Percentiles rank a stretch among this genome's conserved stretches.
These are phyloP conservation scores for Scheffersomyces amazonensis DNA, from an alignment of 805 yeast species.

Conservation along the genomic window DNA sequence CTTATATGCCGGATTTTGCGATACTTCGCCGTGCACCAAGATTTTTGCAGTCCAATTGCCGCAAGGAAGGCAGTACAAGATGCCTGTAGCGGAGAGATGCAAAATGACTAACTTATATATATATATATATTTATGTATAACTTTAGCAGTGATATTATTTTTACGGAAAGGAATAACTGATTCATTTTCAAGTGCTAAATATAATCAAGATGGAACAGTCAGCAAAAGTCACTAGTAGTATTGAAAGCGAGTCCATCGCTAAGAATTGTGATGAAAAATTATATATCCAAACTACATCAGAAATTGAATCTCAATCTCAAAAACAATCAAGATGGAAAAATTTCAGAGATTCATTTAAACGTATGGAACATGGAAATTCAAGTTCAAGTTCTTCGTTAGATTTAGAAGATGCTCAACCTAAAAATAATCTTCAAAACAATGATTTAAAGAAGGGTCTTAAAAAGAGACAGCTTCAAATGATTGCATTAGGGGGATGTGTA, in stretches of 20 bases:
- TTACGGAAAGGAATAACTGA: too few species aligned
- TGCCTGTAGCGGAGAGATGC: background rate
- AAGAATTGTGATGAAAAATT: background rate
- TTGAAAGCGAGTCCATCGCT: background rate
- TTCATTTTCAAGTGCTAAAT: too few species aligned
- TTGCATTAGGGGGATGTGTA: slow-evolving; percentile 41
- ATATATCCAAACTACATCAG: background rate
- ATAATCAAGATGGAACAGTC: too few species aligned
- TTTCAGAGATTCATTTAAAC: slow-evolving; percentile 27
- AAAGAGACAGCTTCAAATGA: slow-evolving; percentile 34
- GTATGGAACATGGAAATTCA: slow-evolving; percentile 16
- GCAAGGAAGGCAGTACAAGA: background rate
- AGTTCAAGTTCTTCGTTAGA: slow-evolving; percentile 3
- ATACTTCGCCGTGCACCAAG: background rate
- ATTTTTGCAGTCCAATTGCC: slow-evolving; percentile 1
- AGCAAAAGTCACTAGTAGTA: background rate
- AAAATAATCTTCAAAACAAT: background rate
- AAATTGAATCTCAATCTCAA: background rate
- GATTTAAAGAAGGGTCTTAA: slow-evolving; percentile 21
- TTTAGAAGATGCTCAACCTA: background rate
- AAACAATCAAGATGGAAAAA: slow-evolving; percentile 15
- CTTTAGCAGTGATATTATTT: too few species aligned
- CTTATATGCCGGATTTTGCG: background rate
- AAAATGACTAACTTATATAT: too few species aligned
- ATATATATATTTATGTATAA: too few species aligned